phyloP scores from a whole-genome alignment of 129 eudicot species.

The Daucus carota region DNA sequence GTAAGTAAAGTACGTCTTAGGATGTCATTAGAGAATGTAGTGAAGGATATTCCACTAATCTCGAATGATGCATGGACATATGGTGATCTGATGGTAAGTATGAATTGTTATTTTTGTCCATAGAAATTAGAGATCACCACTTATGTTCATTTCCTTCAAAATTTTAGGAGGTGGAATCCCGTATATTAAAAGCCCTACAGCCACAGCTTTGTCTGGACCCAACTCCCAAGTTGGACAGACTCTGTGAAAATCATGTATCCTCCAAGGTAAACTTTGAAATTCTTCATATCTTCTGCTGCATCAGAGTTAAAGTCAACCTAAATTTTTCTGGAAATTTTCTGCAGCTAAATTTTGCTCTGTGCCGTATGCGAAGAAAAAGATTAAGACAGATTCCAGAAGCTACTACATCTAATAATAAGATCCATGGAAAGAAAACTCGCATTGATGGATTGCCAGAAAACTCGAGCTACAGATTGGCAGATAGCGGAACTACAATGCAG shows the following conservation, averaged over 20 bases:
- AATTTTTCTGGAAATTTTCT: slow-evolving; percentile 10
- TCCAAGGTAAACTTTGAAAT: slow-evolving; percentile 37
- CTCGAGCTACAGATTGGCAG: slow-evolving; percentile 35
- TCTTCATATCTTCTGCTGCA: slow-evolving; percentile 5
- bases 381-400: slow-evolving; percentile 49
- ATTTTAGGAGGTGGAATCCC: slow-evolving; percentile 88
- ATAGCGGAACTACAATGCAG: slow-evolving; percentile 37
- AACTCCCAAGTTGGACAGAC: slow-evolving; percentile 61
- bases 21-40: slow-evolving; percentile 86
- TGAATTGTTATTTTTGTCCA: slow-evolving; percentile 8
- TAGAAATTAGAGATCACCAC: background rate
- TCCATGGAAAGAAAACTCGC: slow-evolving; percentile 60
- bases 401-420: slow-evolving; percentile 35
- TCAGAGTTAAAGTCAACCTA: slow-evolving; percentile 5
- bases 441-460: slow-evolving; percentile 56
- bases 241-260: slow-evolving; percentile 34
- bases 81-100: slow-evolving; percentile 90
- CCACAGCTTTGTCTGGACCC: slow-evolving; percentile 80
- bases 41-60: slow-evolving; percentile 81
- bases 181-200: slow-evolving; percentile 66
- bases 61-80: slow-evolving; percentile 86
- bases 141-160: slow-evolving; percentile 14
- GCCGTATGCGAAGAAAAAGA: slow-evolving; percentile 56
- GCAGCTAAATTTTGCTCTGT: slow-evolving; percentile 59
- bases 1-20: slow-evolving; percentile 55